phyloP scores from a whole-genome alignment of 768 basidiomycete genomes.

The Pleurotus ostreatus region DNA sequence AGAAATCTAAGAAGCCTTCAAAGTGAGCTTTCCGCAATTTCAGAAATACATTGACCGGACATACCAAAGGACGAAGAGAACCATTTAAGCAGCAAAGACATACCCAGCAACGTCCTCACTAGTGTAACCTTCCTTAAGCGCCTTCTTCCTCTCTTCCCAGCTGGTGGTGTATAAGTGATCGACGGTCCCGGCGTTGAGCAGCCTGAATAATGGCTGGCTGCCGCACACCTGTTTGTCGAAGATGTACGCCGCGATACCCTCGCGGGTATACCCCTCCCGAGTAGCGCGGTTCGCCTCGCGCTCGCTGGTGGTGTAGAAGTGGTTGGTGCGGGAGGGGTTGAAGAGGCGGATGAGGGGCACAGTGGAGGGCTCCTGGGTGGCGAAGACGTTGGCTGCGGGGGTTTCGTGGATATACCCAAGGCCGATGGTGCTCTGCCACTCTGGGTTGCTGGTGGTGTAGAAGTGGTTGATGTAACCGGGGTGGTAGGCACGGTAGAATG shows the following conservation, averaged over 20 bases:
- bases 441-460: too few species aligned
- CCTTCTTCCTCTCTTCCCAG: neutral
- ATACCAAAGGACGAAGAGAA: too few species aligned
- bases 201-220: neutral
- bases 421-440: too few species aligned
- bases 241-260: neutral
- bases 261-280: neutral
- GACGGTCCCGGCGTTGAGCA: neutral
- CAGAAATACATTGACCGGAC: too few species aligned
- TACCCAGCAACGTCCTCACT: neutral
- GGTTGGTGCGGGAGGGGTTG: neutral
- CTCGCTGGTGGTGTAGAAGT: too few species aligned
- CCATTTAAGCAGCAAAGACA: neutral
- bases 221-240: neutral
- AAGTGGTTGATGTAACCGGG: too few species aligned
- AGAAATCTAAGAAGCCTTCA: too few species aligned
- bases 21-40: too few species aligned
- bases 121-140: neutral
- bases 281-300: too few species aligned
- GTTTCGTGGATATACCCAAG: too few species aligned
- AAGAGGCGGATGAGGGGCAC: neutral
- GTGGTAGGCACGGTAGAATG: too few species aligned
- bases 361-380: neutral
- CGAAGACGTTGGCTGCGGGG: too few species aligned
- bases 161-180: slow-evolving; percentile 6